These are phyloP conservation scores for Backusella sp. DNA, from an alignment of 192 early-diverging fungal genomes.

Conservation along the genomic window DNA sequence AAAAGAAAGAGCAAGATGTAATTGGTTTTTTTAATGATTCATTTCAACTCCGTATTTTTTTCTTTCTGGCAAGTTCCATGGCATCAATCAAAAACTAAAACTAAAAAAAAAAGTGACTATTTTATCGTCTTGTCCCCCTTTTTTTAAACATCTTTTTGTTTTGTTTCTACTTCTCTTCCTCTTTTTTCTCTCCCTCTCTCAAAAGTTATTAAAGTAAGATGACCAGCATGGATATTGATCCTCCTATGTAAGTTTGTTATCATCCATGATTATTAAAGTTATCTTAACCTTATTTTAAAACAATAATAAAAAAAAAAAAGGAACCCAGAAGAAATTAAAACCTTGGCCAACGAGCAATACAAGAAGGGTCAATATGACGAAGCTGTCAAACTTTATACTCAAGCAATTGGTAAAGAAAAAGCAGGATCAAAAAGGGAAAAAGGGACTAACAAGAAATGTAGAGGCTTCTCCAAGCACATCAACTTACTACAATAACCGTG, in stretches of 20 bases:
- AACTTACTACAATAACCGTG: constrained; percentile 76
- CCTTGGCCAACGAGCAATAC: constrained; percentile 66
- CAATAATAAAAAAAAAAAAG: constrained; percentile 6
- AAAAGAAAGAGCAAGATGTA: constrained; percentile 10
- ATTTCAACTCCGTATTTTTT: constrained; percentile 6
- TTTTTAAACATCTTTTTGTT: constrained; percentile 5
- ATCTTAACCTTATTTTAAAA: neutral
- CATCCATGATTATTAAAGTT: neutral
- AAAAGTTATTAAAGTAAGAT: neutral
- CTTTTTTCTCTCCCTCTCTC: neutral
- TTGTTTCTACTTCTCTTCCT: neutral
- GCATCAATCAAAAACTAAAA: neutral
- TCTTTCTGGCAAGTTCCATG: constrained; percentile 5
- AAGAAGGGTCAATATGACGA: constrained; percentile 64
- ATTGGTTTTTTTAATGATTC: constrained; percentile 1
- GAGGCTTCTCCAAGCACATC: constrained; percentile 58
- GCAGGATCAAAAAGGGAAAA: neutral
- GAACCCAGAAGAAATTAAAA: constrained; percentile 66
- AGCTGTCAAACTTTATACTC: constrained; percentile 68
- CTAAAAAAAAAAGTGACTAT: constrained; percentile 5
- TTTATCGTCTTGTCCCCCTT: neutral
- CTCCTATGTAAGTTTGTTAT: neutral
- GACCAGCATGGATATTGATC: neutral
- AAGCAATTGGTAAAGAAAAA: constrained; percentile 60
- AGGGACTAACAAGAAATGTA: constrained; percentile 10